Evolutionary conservation across 208 protist genomes (phyloP).

Genomic region (Porcisia deanei): DNA sequence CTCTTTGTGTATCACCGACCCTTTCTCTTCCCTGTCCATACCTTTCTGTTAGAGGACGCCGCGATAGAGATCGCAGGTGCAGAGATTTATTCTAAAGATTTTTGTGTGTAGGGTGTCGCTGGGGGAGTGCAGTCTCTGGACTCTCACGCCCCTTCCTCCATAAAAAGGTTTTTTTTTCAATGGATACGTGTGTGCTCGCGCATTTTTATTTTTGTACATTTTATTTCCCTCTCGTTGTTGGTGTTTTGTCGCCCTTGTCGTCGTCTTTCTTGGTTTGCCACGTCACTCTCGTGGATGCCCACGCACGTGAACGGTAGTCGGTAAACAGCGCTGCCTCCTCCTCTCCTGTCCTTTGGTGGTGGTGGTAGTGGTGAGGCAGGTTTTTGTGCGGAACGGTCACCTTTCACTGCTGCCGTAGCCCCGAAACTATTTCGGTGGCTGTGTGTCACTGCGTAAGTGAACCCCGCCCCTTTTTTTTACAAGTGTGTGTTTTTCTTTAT

Average conservation of each 20-base stretch:
- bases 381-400: not conserved
- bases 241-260: not conserved
- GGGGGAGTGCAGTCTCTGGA: no score
- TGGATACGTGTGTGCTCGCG: no score
- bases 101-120: not conserved
- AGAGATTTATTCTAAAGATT: not conserved
- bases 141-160: no score
- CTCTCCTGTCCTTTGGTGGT: not conserved
- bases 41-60: not conserved
- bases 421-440: not conserved
- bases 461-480: not conserved
- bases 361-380: not conserved
- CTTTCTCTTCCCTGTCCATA: not conserved
- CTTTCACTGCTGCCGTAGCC: not conserved
- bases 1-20: not conserved
- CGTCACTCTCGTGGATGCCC: not conserved
- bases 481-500: no score
- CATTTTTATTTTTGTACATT: not conserved
- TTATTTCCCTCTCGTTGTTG: not conserved
- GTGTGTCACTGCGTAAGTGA: not conserved
- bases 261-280: constrained; percentile 2
- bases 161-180: no score
- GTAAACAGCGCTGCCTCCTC: not conserved
- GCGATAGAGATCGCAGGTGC: not conserved
- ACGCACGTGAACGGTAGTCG: not conserved